Evolutionary conservation across 2,329 filamentous ascomycete genomes (phyloP).

Genomic region (Leptoxyphium fumago): DNA sequence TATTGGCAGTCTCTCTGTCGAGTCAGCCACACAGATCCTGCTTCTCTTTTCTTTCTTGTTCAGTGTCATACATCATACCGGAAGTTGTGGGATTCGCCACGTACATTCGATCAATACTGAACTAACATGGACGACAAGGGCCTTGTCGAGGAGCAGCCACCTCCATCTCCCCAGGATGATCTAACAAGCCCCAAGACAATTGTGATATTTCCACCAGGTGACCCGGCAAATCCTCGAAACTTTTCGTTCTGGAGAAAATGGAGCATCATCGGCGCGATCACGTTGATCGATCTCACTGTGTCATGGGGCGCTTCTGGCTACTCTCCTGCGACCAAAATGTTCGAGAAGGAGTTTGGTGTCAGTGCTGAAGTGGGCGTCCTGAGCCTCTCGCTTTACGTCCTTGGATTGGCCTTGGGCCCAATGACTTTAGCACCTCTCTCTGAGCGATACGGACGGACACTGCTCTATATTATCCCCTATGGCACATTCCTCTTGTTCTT

Average conservation of each 20-base stretch:
- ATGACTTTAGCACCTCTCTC: conserved; percentile 8
- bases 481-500: conserved; percentile 29
- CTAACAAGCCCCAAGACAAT: too few species aligned
- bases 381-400: conserved; percentile 32
- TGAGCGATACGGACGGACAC: conserved; percentile 9
- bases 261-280: conserved; percentile 8
- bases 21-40: too few species aligned
- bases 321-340: conserved; percentile 28
- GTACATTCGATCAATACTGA: too few species aligned
- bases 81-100: too few species aligned
- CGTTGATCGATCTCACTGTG: conserved; percentile 5
- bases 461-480: conserved; percentile 19
- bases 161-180: too few species aligned
- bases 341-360: conserved; percentile 27
- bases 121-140: too few species aligned
- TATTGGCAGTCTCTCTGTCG: too few species aligned
- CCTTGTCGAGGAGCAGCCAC: too few species aligned
- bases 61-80: too few species aligned
- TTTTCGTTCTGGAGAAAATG: conserved; percentile 26
- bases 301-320: conserved; percentile 34
- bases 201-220: not conserved
- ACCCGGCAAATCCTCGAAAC: conserved; percentile 25
- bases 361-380: conserved; percentile 28
- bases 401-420: conserved; percentile 27
- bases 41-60: too few species aligned